Conservation (phyloP, 352 stramenopile genomes). For the Phytophthora pluvialis region DNA sequence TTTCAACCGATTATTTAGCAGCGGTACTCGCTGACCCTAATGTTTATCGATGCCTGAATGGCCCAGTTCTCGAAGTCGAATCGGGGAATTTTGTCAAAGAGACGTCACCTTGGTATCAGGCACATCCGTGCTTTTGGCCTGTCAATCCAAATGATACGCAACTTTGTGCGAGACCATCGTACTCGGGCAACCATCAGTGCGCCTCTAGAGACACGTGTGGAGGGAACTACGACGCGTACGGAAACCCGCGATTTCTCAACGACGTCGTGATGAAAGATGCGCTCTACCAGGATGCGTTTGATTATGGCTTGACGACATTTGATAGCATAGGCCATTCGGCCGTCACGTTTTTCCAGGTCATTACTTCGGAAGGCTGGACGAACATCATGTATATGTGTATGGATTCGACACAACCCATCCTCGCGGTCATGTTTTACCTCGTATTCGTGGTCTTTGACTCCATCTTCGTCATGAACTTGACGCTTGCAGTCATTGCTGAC, state of each 20-base stretch:
- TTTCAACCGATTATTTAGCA: conserved; percentile 11
- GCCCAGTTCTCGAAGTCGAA: conserved; percentile 48
- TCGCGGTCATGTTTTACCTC: conserved; percentile 86
- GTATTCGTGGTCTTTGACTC: conserved; percentile 88
- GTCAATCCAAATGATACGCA: conserved; percentile 77
- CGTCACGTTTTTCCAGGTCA: conserved; percentile 92
- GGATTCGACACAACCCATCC: conserved; percentile 52
- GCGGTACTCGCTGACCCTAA: conserved; percentile 44
- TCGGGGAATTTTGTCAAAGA: conserved; percentile 54
- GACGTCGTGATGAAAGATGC: conserved; percentile 50
- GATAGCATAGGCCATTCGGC: conserved; percentile 89
- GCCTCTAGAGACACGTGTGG: conserved; percentile 49
- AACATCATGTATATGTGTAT: conserved; percentile 91
- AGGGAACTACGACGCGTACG: conserved; percentile 68
- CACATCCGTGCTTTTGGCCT: conserved; percentile 92
- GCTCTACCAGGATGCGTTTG: conserved; percentile 60
- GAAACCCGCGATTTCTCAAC: conserved; percentile 68
- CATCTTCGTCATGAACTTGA: conserved; percentile 94
- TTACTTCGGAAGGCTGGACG: conserved; percentile 95
- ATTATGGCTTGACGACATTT: conserved; percentile 93
- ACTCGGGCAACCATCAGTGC: conserved; percentile 63
- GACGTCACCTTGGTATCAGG: conserved; percentile 62
- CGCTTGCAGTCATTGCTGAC: conserved; percentile 91
- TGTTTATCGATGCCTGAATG: conserved; percentile 47
- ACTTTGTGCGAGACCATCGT: conserved; percentile 59